Conservation (phyloP, 495 filamentous ascomycete genomes). For the Pyrenula aspistea region DNA sequence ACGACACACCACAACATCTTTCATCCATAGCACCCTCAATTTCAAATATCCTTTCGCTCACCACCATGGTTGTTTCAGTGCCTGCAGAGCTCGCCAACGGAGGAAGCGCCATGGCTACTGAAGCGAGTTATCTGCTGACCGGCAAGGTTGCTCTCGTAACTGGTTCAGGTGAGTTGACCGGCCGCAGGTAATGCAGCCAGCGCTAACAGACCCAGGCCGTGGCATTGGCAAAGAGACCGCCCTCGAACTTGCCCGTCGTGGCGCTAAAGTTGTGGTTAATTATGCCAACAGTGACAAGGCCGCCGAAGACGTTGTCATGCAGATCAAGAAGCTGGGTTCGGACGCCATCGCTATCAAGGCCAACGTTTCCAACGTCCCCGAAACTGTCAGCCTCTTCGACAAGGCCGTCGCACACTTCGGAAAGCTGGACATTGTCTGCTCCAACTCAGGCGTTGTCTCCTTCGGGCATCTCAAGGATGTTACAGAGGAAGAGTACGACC, state of each 20-base stretch:
- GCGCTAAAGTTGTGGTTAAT: constrained; percentile 28
- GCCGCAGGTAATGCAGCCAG: no score
- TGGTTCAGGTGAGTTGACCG: no score
- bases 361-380: constrained; percentile 32
- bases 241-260: constrained; percentile 25
- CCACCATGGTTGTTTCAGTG: background rate
- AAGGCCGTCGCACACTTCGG: constrained; percentile 26
- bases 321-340: constrained; percentile 29
- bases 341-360: constrained; percentile 37
- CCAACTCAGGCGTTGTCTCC: constrained; percentile 42
- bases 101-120: background rate
- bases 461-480: constrained; percentile 50
- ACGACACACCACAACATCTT: background rate
- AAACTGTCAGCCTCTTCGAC: constrained; percentile 33
- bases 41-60: no score
- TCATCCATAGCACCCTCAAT: no score
- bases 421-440: constrained; percentile 31
- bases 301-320: constrained; percentile 31
- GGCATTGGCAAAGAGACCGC: constrained; percentile 29
- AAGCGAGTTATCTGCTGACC: constrained; percentile 3
- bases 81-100: background rate
- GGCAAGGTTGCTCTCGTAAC: constrained; percentile 36
- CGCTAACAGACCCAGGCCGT: constrained; percentile 16
- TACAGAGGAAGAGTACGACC: constrained; percentile 63
- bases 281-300: constrained; percentile 19